phyloP scores from a whole-genome alignment of 2,329 filamentous ascomycete species.

The Alternaria atra region DNA sequence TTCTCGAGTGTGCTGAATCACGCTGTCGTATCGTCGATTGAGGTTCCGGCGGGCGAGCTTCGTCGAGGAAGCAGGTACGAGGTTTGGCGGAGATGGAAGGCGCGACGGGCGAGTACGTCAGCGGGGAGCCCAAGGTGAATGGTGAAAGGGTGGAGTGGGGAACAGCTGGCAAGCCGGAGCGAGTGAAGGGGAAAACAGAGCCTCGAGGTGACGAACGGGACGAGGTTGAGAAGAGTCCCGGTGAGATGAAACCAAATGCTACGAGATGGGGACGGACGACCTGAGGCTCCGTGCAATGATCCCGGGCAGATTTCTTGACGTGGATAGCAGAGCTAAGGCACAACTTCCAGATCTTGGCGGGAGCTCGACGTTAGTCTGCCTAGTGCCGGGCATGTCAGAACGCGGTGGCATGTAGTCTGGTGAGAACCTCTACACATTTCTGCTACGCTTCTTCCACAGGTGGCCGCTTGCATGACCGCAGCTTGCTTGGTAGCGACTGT shows the following conservation, averaged over 20 bases:
- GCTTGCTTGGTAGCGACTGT: not conserved
- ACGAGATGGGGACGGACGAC: constrained; percentile 38
- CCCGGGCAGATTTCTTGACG: constrained; percentile 43
- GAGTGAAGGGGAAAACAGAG: constrained; percentile 28
- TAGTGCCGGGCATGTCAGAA: constrained; percentile 13
- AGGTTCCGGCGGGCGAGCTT: constrained; percentile 11
- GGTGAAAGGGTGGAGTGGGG: constrained; percentile 24
- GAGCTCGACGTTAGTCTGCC: constrained; percentile 15
- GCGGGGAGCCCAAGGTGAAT: constrained; percentile 36
- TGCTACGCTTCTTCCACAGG: not conserved
- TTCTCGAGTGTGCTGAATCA: constrained; percentile 16
- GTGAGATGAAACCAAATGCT: constrained; percentile 38
- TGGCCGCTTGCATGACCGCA: not conserved
- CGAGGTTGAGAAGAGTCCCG: constrained; percentile 23
- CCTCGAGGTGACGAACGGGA: constrained; percentile 30
- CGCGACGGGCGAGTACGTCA: constrained; percentile 32
- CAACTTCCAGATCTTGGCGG: constrained; percentile 19
- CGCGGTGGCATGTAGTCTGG: constrained; percentile 4
- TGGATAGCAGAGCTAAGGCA: constrained; percentile 42
- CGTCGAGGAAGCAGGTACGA: constrained; percentile 19
- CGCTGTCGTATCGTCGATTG: constrained; percentile 14
- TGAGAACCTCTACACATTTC: not conserved
- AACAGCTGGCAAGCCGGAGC: constrained; percentile 27
- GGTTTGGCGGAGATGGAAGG: constrained; percentile 17
- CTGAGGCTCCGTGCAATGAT: constrained; percentile 39